Conservation (phyloP, 805 yeast species). For the Lipomyces japonicus region DNA sequence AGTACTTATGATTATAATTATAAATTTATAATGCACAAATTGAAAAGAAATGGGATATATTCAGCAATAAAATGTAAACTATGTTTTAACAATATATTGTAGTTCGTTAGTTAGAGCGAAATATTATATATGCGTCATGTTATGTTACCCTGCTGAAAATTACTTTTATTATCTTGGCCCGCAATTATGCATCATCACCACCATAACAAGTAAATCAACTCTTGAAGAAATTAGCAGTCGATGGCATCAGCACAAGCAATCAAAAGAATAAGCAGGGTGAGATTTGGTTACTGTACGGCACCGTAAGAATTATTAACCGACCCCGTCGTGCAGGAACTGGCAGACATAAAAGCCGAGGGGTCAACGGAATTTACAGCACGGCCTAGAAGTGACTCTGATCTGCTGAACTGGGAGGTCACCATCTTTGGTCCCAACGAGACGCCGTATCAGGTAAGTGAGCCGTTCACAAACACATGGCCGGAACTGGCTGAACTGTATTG, state of each 20-base stretch:
- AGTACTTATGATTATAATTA: too few species aligned
- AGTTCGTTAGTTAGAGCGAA: too few species aligned
- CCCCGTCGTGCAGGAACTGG: conserved; percentile 16
- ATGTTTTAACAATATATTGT: too few species aligned
- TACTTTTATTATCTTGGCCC: too few species aligned
- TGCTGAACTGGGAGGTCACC: conserved; percentile 89
- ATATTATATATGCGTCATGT: too few species aligned
- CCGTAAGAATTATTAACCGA: background rate
- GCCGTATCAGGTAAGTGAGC: conserved; percentile 40
- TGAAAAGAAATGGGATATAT: too few species aligned
- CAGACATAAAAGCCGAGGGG: conserved; percentile 48
- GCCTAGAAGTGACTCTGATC: conserved; percentile 76
- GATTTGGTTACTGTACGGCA: background rate
- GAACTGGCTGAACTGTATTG: background rate
- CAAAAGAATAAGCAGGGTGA: conserved; percentile 24
- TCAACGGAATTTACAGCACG: conserved; percentile 90
- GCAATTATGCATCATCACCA: too few species aligned
- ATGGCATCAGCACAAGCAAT: conserved; percentile 26
- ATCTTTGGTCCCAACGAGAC: conserved; percentile 91
- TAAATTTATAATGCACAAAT: too few species aligned
- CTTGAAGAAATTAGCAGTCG: too few species aligned
- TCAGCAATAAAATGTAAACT: too few species aligned
- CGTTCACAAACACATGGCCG: background rate
- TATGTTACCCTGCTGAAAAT: too few species aligned
- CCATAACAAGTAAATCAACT: too few species aligned